Evolutionary conservation across 1,139 yeast species (phyloP).

Genomic region (Geotrichum bryndzae): DNA sequence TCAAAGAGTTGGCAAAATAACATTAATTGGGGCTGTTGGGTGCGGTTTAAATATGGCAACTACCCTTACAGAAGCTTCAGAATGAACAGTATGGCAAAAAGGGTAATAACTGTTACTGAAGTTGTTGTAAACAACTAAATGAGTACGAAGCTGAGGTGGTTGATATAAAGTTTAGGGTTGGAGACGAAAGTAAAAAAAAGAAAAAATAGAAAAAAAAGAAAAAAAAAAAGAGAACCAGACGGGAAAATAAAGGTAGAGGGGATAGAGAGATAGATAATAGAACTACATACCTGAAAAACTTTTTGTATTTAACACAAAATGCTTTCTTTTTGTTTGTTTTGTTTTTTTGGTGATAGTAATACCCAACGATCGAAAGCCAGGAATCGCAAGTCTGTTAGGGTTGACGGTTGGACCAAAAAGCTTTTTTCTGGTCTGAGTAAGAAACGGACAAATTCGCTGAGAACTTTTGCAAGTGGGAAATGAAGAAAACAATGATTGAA

Average conservation of each 20-base stretch:
- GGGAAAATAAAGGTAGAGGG: neutral
- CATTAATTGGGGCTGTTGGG: neutral
- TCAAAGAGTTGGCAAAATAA: neutral
- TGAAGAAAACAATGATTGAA: neutral
- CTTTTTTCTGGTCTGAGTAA: neutral
- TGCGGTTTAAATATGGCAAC: neutral
- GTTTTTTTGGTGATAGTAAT: neutral
- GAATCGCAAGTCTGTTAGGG: neutral
- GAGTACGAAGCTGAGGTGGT: neutral
- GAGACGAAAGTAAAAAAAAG: neutral
- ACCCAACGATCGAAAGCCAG: neutral
- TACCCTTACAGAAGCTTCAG: neutral
- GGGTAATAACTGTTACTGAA: neutral
- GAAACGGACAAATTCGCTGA: neutral
- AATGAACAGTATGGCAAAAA: neutral
- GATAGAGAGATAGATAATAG: neutral
- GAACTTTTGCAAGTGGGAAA: neutral
- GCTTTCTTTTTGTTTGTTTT: neutral
- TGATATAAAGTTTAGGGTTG: neutral
- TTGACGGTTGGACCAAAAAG: neutral
- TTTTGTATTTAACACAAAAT: neutral
- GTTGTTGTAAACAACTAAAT: neutral
- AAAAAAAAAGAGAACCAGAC: neutral
- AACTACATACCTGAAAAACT: neutral
- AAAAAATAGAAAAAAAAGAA: neutral